Percentiles rank a stretch among this genome's conserved stretches.
Evolutionary conservation across 164 flowering plant species (phyloP).

Genomic region (Berberis vulgaris): DNA sequence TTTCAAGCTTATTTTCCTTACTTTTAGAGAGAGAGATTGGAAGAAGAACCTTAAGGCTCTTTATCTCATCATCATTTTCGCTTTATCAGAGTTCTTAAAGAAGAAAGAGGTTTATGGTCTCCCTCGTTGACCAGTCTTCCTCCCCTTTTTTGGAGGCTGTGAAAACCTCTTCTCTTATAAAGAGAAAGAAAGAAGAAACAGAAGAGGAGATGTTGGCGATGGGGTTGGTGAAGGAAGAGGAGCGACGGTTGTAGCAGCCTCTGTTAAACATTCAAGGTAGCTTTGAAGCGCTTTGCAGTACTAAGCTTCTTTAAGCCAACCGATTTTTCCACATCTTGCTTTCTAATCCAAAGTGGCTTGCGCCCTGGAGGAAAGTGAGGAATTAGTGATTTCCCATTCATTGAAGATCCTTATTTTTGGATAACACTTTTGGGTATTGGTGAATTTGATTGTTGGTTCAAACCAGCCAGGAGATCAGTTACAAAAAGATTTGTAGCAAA

Average conservation of each 20-base stretch:
- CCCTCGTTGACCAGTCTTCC: no score
- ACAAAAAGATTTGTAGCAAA: neutral
- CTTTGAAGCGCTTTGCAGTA: neutral
- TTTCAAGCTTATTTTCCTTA: no score
- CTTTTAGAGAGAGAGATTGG: no score
- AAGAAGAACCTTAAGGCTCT: no score
- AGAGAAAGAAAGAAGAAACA: no score
- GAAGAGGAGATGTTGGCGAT: no score
- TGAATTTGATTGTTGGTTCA: neutral
- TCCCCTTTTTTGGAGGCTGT: no score
- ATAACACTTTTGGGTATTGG: neutral
- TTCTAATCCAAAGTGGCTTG: neutral
- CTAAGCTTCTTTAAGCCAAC: neutral
- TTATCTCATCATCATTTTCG: no score
- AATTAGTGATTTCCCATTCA: neutral
- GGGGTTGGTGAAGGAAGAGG: no score
- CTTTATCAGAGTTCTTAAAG: no score
- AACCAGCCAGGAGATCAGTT: neutral
- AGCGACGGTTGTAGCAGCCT: neutral
- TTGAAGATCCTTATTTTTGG: neutral
- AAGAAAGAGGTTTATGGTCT: no score
- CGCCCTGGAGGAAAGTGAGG: neutral
- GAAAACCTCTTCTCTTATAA: no score
- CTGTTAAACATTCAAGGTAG: slow-evolving; percentile 15
- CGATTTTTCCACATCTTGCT: neutral